Base-by-base conservation (phyloP, 441 rosid genomes). In the Populus trichocarpa region DNA sequence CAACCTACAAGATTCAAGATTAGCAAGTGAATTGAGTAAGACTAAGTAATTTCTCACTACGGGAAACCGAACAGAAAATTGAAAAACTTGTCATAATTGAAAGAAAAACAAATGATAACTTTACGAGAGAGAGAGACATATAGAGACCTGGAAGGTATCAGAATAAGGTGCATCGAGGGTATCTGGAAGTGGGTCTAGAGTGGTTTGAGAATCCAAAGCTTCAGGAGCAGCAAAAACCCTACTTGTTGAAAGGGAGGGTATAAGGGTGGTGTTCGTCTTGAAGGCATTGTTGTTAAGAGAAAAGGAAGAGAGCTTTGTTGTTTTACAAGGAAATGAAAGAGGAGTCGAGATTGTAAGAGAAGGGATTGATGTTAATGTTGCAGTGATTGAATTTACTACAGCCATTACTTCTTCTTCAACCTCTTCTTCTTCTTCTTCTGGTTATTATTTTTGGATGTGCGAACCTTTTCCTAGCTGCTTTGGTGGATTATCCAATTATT, bases 151-250 rank as follows among this genome's bases (percentile, higher is more conserved):
- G 42, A 81, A 61, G 64, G 32, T 67, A 5, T 70, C 86, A 77
- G 79, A 69, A 23, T 70, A 80, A 50, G 86, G 71, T 65, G 69
- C 89, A 68, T 83, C 90, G 36, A 83, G 67, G 74, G 76, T 69
- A 64, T 87, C 93, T 12, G 67, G 63, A 76, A 78, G 75, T 50
- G 76, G 32, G 61, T 67, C 73, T 9, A 72, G 32, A n/a, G 20
- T 70, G 18, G 70, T 81, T 72, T 82, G 81, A 67, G 84, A 72
- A 22, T 87, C 86, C 83, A 92, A 69, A 78, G 85, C 82, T 79
- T 91, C 95, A 3, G 94, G 88, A 78, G 91, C 88, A 3, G 95
- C 90, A 77, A 80, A 85, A 75, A 88, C 79, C 86, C 83, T 88
- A 40, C 78, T 75, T 33, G 86, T 35, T 20, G 88, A 77, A 12